Evolutionary conservation across 2,329 filamentous ascomycete species (phyloP), one percentile per base, ranked within the genome.

Genomic region (Alternaria panax): DNA sequence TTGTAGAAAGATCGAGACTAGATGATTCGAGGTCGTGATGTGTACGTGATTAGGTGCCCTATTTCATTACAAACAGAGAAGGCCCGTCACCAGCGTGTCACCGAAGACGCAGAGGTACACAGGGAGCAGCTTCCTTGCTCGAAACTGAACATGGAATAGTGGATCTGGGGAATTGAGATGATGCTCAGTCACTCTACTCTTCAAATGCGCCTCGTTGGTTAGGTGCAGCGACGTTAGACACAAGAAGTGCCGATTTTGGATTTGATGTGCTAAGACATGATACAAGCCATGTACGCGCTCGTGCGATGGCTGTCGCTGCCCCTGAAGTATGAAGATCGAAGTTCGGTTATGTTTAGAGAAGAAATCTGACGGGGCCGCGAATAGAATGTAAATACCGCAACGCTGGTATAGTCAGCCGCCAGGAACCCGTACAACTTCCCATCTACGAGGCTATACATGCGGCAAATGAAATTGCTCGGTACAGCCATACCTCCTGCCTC

Each of bases 321-420:
- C 30, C 45, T 48, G 45, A 25, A 48, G 45, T 48, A n/a, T 24
- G 45, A 22, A 48, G 28, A 48, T 48, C 5, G 28, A 36, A 36
- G 5, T 48, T 34, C 14, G 30, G 45, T 30, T 25, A 25, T 34
- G 45, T 34, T 36, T 48, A 5, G 30, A 48, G 20, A 48, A 48
- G 45, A n/a, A 48, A 48, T 34, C 20, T 48, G 6, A 12, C 14
- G 22, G 41, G 16, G 45, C 20, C 45, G 18, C 45, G 22, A 25
- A n/a, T n/a, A 43, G 50, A 42, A 28, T 20, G 50, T 24, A 42
- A 40, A 42, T 42, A 52, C 25, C 18, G 18, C 50, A 52, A 32
- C 14, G 27, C 38, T 52, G 50, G n/a, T 43, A n/a, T 24, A 30
- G 50, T 32, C 38, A 32, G 18, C 38, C 38, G 22, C 14, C 38